Percentiles rank a stretch among this genome's conserved stretches.
phyloP scores from a whole-genome alignment of 2,329 filamentous ascomycete genomes.

The Ceratocystis destructans region DNA sequence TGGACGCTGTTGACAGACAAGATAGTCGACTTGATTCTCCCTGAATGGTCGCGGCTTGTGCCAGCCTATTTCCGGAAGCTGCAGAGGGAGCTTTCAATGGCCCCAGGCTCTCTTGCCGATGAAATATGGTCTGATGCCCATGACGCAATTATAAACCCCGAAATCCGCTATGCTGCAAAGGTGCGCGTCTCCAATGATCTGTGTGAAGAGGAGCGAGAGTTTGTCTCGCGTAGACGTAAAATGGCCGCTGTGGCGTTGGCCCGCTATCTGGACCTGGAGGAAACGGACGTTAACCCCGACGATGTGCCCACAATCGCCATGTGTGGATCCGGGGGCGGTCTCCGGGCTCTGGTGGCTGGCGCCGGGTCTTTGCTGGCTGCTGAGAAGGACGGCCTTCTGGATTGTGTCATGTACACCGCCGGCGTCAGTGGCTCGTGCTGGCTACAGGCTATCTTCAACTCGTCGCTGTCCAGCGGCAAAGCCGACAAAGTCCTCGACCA shows the following conservation, averaged over 20 bases:
- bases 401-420: conserved; percentile 88
- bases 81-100: conserved; percentile 75
- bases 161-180: conserved; percentile 66
- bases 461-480: conserved; percentile 56
- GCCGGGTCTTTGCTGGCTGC: conserved; percentile 72
- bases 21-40: conserved; percentile 59
- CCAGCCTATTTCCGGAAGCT: conserved; percentile 70
- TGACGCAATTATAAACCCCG: conserved; percentile 69
- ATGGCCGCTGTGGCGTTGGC: conserved; percentile 62
- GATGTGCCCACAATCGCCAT: conserved; percentile 89
- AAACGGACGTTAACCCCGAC: conserved; percentile 73
- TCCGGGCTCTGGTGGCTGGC: conserved; percentile 80
- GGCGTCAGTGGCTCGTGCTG: conserved; percentile 95
- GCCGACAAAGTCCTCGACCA: conserved; percentile 65
- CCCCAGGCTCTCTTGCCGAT: conserved; percentile 74
- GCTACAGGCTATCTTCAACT: conserved; percentile 80
- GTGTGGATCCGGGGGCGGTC: conserved; percentile 83
- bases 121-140: conserved; percentile 90
- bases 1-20: conserved; percentile 42
- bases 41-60: conserved; percentile 66
- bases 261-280: conserved; percentile 64
- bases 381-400: conserved; percentile 76
- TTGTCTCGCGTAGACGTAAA: conserved; percentile 52
- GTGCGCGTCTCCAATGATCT: conserved; percentile 73
- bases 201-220: conserved; percentile 70